phyloP scores from a whole-genome alignment of 2,329 filamentous ascomycete species.

The Claviceps africana region DNA sequence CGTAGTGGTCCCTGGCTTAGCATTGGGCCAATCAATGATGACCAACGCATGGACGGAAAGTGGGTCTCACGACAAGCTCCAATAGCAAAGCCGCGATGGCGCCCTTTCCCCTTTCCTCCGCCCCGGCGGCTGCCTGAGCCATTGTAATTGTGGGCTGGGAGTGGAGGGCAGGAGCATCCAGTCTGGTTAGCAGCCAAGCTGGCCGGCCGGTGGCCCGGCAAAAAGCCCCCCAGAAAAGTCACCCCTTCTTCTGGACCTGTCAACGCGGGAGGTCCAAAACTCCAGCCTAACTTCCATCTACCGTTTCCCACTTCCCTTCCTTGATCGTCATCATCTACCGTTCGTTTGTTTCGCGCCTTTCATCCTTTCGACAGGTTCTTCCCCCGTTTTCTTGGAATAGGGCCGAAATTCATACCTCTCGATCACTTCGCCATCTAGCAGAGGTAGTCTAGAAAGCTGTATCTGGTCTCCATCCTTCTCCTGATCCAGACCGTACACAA shows the following conservation, averaged over 20 bases:
- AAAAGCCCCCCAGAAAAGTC: conserved; percentile 19
- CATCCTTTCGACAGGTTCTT: conserved; percentile 7
- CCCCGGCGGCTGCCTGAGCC: conserved; percentile 23
- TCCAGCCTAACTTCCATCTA: conserved; percentile 5
- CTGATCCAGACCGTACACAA: conserved; percentile 40
- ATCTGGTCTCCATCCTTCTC: background rate
- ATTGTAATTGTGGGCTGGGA: conserved; percentile 35
- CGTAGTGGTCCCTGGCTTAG: background rate
- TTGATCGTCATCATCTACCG: conserved; percentile 5
- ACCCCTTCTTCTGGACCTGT: conserved; percentile 15
- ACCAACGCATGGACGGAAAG: conserved; percentile 14
- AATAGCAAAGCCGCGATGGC: conserved; percentile 12
- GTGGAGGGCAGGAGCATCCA: conserved; percentile 17
- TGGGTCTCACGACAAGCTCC: conserved; percentile 18
- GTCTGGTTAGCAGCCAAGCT: conserved; percentile 3
- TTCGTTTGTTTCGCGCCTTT: conserved; percentile 11
- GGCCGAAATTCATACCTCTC: conserved; percentile 9
- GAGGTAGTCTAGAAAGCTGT: background rate
- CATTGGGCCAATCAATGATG: conserved; percentile 16
- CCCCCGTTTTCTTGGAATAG: conserved; percentile 23
- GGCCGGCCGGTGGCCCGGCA: conserved; percentile 13
- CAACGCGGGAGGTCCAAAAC: conserved; percentile 2
- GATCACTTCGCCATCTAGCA: conserved; percentile 13
- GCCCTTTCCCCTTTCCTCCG: conserved; percentile 30
- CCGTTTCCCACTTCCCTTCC: conserved; percentile 1